These are phyloP conservation scores for Lactuca sativa DNA, from an alignment of 129 eudicot genomes.

Conservation along the genomic window DNA sequence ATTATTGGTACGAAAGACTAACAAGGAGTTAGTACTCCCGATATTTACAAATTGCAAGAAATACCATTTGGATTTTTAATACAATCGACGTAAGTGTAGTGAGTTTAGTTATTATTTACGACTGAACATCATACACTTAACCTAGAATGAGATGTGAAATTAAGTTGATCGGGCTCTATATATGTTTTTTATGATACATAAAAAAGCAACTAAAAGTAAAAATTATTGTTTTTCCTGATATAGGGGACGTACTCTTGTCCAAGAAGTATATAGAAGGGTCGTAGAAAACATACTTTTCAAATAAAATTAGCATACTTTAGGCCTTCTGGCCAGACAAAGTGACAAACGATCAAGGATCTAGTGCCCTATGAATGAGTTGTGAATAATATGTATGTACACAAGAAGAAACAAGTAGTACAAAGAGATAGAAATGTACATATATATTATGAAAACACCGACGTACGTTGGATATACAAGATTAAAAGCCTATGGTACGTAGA, in stretches of 20 bases:
- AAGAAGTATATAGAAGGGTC: too few relatives aligned
- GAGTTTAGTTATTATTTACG: too few relatives aligned
- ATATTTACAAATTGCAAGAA: too few relatives aligned
- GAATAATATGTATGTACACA: neutral
- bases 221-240: neutral
- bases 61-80: too few relatives aligned
- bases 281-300: neutral
- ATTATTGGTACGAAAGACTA: too few relatives aligned
- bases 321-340: neutral
- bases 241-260: neutral
- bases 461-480: neutral
- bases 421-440: neutral
- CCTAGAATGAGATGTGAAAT: too few relatives aligned
- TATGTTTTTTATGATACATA: neutral
- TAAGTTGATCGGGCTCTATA: too few relatives aligned
- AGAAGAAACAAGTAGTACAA: conserved; percentile 16
- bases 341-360: conserved; percentile 8
- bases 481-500: conserved; percentile 23
- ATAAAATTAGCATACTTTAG: neutral
- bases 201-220: neutral
- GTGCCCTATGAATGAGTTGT: conserved; percentile 7
- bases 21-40: too few relatives aligned
- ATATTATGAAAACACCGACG: neutral
- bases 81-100: too few relatives aligned
- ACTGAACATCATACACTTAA: too few relatives aligned